Conservation (phyloP, 768 basidiomycete genomes). For the Paxillus rubicundulus region DNA sequence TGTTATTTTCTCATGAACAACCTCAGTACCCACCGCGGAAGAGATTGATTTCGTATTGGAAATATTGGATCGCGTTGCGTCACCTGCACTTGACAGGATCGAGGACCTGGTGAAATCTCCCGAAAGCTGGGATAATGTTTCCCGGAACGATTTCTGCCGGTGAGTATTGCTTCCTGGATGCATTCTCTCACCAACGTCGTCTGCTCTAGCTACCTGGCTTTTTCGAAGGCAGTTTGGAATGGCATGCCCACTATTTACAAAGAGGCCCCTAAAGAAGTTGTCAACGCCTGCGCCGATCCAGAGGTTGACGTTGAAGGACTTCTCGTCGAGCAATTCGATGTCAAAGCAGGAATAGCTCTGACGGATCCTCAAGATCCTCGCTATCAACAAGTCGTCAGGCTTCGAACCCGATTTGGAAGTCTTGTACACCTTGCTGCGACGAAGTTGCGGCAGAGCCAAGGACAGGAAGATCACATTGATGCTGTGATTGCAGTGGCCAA, state of each 20-base stretch:
- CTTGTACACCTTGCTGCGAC: conserved; percentile 66
- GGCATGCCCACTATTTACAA: conserved; percentile 72
- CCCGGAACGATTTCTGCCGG: conserved; percentile 85
- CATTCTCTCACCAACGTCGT: neutral
- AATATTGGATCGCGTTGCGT: conserved; percentile 65
- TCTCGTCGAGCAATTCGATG: conserved; percentile 59
- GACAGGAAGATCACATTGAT: conserved; percentile 83
- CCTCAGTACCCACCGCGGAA: conserved; percentile 44
- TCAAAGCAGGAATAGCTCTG: conserved; percentile 73
- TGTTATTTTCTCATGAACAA: conserved; percentile 30
- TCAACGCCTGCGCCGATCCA: conserved; percentile 54
- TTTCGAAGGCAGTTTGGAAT: conserved; percentile 71
- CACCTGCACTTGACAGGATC: conserved; percentile 65
- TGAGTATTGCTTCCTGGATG: conserved; percentile 30
- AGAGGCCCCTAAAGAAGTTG: conserved; percentile 54
- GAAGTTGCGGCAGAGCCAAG: conserved; percentile 56
- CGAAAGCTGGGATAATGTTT: conserved; percentile 58
- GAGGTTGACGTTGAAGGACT: conserved; percentile 70
- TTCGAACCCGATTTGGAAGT: conserved; percentile 64
- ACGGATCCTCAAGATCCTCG: conserved; percentile 71
- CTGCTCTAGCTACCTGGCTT: conserved; percentile 57
- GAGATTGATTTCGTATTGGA: conserved; percentile 83
- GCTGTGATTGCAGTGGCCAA: conserved; percentile 71
- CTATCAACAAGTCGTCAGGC: conserved; percentile 58
- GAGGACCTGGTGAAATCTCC: conserved; percentile 56